Evolutionary conservation across 208 protist species (phyloP).

Genomic region (Porcisia hertigi): DNA sequence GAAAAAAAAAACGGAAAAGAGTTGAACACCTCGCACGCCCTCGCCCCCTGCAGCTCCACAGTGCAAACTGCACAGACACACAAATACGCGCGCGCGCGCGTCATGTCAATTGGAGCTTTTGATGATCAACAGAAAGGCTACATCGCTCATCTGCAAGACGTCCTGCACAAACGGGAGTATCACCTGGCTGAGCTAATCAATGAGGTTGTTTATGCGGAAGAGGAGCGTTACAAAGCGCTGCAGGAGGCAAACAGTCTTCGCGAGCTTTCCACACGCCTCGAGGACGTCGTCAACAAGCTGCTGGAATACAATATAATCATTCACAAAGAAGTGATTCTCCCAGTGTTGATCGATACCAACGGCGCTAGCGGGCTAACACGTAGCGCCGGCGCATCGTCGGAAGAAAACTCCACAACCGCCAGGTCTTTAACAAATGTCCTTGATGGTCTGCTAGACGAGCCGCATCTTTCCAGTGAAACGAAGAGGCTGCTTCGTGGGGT

Average conservation of each 20-base stretch:
- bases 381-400: not conserved
- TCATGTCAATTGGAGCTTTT: conserved; percentile 15
- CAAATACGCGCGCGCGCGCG: not conserved
- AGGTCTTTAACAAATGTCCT: conserved; percentile 19
- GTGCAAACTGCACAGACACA: not conserved
- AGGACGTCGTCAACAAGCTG: conserved; percentile 44
- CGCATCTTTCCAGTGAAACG: conserved; percentile 36
- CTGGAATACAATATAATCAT: conserved; percentile 58
- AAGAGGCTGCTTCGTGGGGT: conserved; percentile 29
- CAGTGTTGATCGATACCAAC: conserved; percentile 12
- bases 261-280: conserved; percentile 37
- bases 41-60: not conserved
- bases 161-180: conserved; percentile 65
- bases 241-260: conserved; percentile 21
- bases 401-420: conserved; percentile 1
- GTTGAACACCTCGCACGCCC: too few relatives aligned
- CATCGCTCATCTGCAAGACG: conserved; percentile 33
- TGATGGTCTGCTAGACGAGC: conserved; percentile 25
- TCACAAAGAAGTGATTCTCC: conserved; percentile 51
- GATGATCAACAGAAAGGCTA: conserved; percentile 9
- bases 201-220: conserved; percentile 66
- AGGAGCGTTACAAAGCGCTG: conserved; percentile 43
- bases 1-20: too few relatives aligned
- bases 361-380: not conserved
- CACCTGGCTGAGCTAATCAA: conserved; percentile 82